Conservation (phyloP, 345 rosid species). For the Corchorus olitorius region DNA sequence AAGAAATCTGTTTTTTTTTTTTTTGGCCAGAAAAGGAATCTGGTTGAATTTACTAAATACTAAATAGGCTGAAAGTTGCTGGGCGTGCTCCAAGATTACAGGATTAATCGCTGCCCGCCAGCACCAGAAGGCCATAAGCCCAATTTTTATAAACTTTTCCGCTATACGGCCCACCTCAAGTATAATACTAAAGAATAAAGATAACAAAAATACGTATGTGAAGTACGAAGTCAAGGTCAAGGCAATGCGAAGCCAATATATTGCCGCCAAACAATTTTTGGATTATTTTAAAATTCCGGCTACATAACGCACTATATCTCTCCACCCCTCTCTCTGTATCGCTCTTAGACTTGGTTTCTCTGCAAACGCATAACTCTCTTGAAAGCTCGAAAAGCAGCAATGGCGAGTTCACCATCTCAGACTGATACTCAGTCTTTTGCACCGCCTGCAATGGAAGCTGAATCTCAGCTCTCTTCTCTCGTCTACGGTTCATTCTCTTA, state of each 20-base stretch:
- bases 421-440: slow-evolving; percentile 37
- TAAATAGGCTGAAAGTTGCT: too few relatives aligned
- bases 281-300: not conserved
- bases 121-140: too few relatives aligned
- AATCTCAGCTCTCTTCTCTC: slow-evolving; percentile 66
- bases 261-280: not conserved
- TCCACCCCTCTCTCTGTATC: not conserved
- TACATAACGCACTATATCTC: not conserved
- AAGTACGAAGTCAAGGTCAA: not conserved
- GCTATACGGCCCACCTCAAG: too few relatives aligned
- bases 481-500: slow-evolving; percentile 53
- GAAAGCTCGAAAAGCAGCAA: slow-evolving; percentile 27
- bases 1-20: too few relatives aligned
- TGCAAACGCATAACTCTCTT: not conserved
- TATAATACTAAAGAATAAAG: too few relatives aligned
- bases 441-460: slow-evolving; percentile 41
- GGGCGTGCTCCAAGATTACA: too few relatives aligned
- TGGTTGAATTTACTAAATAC: too few relatives aligned
- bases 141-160: too few relatives aligned
- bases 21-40: too few relatives aligned
- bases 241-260: not conserved
- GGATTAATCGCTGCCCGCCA: too few relatives aligned
- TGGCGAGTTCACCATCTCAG: slow-evolving; percentile 56
- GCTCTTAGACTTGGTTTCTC: not conserved
- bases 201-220: not conserved